Evolutionary conservation across 345 rosid genomes (phyloP).

Genomic region (Clarkia xantiana): DNA sequence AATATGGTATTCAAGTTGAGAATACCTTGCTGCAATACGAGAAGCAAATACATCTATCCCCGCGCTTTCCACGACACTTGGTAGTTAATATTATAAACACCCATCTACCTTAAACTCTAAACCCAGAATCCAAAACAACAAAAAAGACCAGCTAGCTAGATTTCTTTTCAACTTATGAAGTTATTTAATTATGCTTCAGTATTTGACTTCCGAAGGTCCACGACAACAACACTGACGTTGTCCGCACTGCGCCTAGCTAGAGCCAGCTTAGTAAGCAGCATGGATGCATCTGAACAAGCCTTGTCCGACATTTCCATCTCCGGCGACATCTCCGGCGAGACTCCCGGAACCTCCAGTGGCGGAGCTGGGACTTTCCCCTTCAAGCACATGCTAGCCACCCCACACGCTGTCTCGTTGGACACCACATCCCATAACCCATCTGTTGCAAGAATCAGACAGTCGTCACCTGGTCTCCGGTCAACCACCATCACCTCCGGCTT

Average conservation of each 20-base stretch:
- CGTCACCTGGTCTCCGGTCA: slow-evolving; percentile 57
- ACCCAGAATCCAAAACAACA: no score
- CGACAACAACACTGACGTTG: slow-evolving; percentile 77
- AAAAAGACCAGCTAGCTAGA: no score
- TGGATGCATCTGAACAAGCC: slow-evolving; percentile 58
- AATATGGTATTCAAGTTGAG: no score
- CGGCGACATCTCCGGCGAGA: not conserved
- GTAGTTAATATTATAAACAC: no score
- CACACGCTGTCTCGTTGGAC: slow-evolving; percentile 62
- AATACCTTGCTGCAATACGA: no score
- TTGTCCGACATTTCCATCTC: slow-evolving; percentile 27
- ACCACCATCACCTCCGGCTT: slow-evolving; percentile 65
- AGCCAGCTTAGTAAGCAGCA: slow-evolving; percentile 59
- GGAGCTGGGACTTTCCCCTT: slow-evolving; percentile 13
- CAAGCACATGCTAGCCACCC: slow-evolving; percentile 54
- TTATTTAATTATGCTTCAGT: no score
- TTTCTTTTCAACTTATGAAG: no score
- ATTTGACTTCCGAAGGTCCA: slow-evolving; percentile 36
- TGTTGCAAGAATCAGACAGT: slow-evolving; percentile 65
- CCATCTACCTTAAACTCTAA: no score
- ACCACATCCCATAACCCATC: slow-evolving; percentile 96
- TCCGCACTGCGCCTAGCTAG: slow-evolving; percentile 63
- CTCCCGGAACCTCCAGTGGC: slow-evolving; percentile 3
- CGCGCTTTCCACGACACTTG: no score
- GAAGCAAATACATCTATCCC: no score